Base-by-base conservation (phyloP, 1,284 basidiomycete genomes). In the Cryptococcus jaspeensis region DNA sequence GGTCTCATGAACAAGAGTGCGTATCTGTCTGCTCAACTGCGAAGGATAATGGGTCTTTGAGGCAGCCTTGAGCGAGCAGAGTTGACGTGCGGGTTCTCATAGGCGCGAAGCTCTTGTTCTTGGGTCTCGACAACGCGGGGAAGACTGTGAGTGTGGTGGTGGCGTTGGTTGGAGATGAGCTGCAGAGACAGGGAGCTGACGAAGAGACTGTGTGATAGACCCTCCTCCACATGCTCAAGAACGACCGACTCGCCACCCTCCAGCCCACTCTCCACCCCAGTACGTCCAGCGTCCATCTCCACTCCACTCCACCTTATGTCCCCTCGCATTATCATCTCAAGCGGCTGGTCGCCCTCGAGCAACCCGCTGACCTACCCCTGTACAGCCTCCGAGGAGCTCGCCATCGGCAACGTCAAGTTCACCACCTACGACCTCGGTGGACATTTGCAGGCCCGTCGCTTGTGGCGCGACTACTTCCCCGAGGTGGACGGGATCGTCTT, bases 401-500 rank as follows among this genome's bases (percentile, higher is more conserved):
- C 96, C 22, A 99, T 99, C 77, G 96, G 96, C 60, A 94, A 92
- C 72, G 91, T 99, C 73, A 98, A 97, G 78, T 99, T 99, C 82
- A 99, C 93, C 25, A 99, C 96, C 0, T 96, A 98, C 72, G 96
- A 99, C 78, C 83, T 99, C 56, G 96, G 96, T 71, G 96, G 96
- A 75, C 95, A 99, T 82, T 87, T 89, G 77, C 95, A 98, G 92
- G 94, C 96, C 54, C 93, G 96, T 69, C 90, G 96, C 69, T 87
- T 99, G 75, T 99, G 96, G 96, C 88, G 92, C 64, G 95, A 99
- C 79, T 99, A 99, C 82, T 99, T 99, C 87, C 95, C 96, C 55
- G 96, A 99, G 80, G 96, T 99, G 44, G 93, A 99, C 74, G 96
- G 92, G 36, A 98, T 99, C 70, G 87, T 99, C 74, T 99, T 99